These are phyloP conservation scores for Sungouiella blattae DNA, from an alignment of 805 yeast genomes.

Conservation along the genomic window DNA sequence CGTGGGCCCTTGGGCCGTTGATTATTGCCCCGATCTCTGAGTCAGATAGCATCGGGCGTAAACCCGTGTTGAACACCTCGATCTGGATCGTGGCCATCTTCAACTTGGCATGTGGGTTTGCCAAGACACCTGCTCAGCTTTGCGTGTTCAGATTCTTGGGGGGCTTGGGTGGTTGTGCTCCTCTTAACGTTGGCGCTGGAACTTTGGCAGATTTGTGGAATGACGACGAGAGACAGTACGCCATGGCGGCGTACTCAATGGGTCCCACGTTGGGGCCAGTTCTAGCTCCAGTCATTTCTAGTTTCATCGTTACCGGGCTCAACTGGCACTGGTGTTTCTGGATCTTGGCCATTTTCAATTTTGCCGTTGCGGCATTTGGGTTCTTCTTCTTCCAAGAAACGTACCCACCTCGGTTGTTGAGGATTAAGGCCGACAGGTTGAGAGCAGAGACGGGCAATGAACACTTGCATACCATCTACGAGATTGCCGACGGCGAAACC, in stretches of 20 bases:
- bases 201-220: slow-evolving; percentile 59
- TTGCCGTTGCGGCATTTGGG: slow-evolving; percentile 40
- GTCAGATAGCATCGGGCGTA: slow-evolving; percentile 53
- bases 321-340: slow-evolving; percentile 70
- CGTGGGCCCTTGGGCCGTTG: slow-evolving; percentile 67
- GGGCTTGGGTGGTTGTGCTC: slow-evolving; percentile 66
- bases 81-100: slow-evolving; percentile 47
- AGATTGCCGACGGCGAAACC: slow-evolving; percentile 51
- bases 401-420: slow-evolving; percentile 52
- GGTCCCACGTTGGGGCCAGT: slow-evolving; percentile 71
- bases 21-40: slow-evolving; percentile 68
- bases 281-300: slow-evolving; percentile 56
- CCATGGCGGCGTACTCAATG: slow-evolving; percentile 56
- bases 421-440: slow-evolving; percentile 42
- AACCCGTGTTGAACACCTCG: slow-evolving; percentile 50
- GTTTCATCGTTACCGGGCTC: slow-evolving; percentile 49
- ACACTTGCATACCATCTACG: slow-evolving; percentile 57
- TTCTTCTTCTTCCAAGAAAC: slow-evolving; percentile 55
- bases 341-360: slow-evolving; percentile 57
- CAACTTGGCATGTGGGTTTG: slow-evolving; percentile 61
- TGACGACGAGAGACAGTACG: slow-evolving; percentile 48
- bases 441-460: slow-evolving; percentile 54
- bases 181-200: slow-evolving; percentile 69
- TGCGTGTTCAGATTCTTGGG: slow-evolving; percentile 59
- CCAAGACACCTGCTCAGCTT: slow-evolving; percentile 56